A percentile compares a stretch with the other conserved stretches of the same genome.
Conservation (phyloP, 768 basidiomycete species). For the Tulasnella sp. region DNA sequence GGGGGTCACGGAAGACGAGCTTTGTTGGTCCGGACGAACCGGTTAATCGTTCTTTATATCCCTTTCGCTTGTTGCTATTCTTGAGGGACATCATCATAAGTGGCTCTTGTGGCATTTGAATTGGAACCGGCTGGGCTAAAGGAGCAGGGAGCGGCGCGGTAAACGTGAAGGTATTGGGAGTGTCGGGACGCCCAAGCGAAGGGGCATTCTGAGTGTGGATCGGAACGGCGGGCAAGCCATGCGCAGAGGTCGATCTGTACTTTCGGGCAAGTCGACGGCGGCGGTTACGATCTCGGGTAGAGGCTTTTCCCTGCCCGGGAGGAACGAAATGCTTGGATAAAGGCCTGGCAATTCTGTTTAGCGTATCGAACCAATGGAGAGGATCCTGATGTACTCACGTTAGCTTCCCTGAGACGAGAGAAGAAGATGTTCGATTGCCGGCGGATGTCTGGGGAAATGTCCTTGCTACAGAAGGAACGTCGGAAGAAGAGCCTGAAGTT, state of each 20-base stretch:
- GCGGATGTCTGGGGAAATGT: neutral
- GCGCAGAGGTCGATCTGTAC: neutral
- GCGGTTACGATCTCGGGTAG: conserved; percentile 14
- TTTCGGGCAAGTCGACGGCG: conserved; percentile 9
- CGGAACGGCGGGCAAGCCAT: neutral
- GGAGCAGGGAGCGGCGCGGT: neutral
- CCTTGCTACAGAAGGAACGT: neutral
- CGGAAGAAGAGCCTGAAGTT: neutral
- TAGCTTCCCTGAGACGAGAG: neutral
- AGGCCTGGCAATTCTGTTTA: neutral
- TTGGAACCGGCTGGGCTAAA: neutral
- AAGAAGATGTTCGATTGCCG: neutral
- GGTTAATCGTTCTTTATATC: conserved; percentile 10
- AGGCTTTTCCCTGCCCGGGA: conserved; percentile 21
- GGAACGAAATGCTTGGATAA: neutral
- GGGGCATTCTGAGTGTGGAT: neutral
- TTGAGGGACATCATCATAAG: conserved; percentile 16
- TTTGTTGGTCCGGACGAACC: neutral
- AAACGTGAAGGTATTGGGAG: neutral
- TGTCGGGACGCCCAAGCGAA: neutral
- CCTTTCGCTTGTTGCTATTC: conserved; percentile 25
- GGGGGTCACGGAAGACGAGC: neutral
- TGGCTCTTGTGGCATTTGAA: neutral
- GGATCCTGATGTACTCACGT: neutral
- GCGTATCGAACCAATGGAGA: neutral